Evolutionary conservation across 2,329 filamentous ascomycete genomes (phyloP).

Genomic region (Alternaria postmessia): DNA sequence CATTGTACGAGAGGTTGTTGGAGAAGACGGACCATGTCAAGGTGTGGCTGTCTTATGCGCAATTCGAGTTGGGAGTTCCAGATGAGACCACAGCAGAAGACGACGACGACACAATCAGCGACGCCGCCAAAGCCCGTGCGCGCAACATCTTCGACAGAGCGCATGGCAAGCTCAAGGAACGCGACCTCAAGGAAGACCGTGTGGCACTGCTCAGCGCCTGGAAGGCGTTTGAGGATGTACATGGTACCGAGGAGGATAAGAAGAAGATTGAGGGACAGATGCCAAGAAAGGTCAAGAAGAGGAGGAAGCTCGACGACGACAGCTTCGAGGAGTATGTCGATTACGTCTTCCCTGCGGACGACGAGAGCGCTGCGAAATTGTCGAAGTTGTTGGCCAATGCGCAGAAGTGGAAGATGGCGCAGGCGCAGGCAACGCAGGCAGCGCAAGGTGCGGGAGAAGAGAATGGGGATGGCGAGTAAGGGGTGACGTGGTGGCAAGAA

Average conservation of each 20-base stretch:
- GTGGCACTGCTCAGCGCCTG: constrained; percentile 90
- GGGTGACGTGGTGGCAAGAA: rapidly evolving
- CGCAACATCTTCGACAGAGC: constrained; percentile 85
- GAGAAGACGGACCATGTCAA: constrained; percentile 98
- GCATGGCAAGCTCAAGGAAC: constrained; percentile 85
- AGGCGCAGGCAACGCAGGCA: constrained; percentile 24
- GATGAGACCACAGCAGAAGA: constrained; percentile 68
- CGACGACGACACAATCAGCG: constrained; percentile 70
- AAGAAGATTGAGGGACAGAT: constrained; percentile 90
- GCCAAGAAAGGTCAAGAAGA: constrained; percentile 91
- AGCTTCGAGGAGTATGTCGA: constrained; percentile 96
- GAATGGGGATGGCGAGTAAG: constrained; percentile 3
- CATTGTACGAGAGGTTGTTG: constrained; percentile 87
- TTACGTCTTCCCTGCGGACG: constrained; percentile 96
- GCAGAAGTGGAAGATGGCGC: constrained; percentile 81
- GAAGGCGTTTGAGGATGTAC: constrained; percentile 88
- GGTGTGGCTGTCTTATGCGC: constrained; percentile 98
- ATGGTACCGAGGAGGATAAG: constrained; percentile 77
- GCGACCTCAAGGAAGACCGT: constrained; percentile 91
- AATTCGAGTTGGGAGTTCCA: constrained; percentile 95
- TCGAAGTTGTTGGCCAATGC: constrained; percentile 86
- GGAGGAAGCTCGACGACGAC: constrained; percentile 89
- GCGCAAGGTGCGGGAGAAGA: constrained; percentile 14
- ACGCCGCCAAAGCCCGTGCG: constrained; percentile 82
- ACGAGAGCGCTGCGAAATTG: constrained; percentile 83